These are phyloP conservation scores for Apostasia shenzhenica DNA, from an alignment of 106 monocot genomes.

Conservation along the genomic window DNA sequence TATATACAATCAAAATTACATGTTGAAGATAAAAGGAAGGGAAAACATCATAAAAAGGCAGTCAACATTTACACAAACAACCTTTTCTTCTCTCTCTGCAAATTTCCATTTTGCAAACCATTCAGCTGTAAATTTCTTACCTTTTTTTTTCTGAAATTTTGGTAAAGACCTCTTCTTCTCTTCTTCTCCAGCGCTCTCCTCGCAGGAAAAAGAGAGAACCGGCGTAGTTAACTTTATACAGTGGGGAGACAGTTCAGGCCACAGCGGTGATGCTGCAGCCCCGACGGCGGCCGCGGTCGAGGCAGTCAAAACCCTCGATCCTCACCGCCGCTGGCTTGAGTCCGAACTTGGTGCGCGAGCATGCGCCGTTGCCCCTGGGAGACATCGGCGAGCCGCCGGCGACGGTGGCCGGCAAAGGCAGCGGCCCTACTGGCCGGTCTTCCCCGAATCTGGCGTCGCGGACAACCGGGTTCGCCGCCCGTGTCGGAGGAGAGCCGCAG, in stretches of 20 bases:
- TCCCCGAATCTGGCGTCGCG: slow-evolving; percentile 36
- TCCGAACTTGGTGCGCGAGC: slow-evolving; percentile 7
- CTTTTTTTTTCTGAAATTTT: not conserved
- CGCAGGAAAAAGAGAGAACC: not conserved
- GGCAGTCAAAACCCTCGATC: slow-evolving; percentile 37
- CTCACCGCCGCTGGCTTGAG: slow-evolving; percentile 18
- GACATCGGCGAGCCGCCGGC: slow-evolving; percentile 2
- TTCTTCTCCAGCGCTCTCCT: not conserved
- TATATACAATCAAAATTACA: slow-evolving; percentile 7
- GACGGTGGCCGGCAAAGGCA: not conserved
- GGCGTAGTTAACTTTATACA: not conserved
- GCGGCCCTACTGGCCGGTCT: not conserved
- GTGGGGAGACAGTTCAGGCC: slow-evolving; percentile 1
- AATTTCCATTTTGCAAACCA: not conserved
- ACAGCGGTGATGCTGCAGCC: slow-evolving; percentile 17
- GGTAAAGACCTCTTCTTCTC: not conserved
- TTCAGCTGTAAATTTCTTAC: not conserved
- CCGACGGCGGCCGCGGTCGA: slow-evolving; percentile 14
- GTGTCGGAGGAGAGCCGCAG: slow-evolving; percentile 37
- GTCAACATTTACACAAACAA: not conserved
- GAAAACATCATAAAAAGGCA: not conserved
- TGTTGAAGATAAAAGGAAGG: not conserved
- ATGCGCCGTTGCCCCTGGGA: not conserved
- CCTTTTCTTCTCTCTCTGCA: not conserved
- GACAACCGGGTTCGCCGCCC: slow-evolving; percentile 35